Base-by-base conservation (phyloP, 2,329 filamentous ascomycete genomes). In the Pseudogymnoascus sp. region DNA sequence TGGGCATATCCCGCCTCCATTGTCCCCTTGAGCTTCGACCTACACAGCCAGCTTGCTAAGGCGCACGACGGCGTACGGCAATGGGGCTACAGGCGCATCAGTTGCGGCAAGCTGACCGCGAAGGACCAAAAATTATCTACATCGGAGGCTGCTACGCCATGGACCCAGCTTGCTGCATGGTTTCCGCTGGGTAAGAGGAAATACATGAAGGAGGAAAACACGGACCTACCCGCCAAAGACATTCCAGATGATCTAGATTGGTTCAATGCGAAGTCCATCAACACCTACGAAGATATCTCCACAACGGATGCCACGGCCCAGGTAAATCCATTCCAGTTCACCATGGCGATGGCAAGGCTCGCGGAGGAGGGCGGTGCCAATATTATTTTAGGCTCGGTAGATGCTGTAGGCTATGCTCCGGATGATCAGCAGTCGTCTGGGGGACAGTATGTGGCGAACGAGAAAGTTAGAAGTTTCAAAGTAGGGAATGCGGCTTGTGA, bases 321-420 rank as follows among this genome's bases (percentile, higher is more conserved):
- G 76, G 93, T 98, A 2, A 93, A 99, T 72, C 95, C 95, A 0
- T 90, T 88, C 67, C 87, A 92, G 51, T 98, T 99, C 73, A 98
- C 95, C 0, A 93, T 85, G 0, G 82, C 87, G 14, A 96, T 98
- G 76, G 90, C 90, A 4, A 79, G 85, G 45, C 81, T 97, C 11
- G 92, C 93, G 0, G 78, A 83, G 64, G 84, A 90, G 62, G 83
- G 81, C 25, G 90, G 90, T 2, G 85, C 83, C 68, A 83, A 87
- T 21, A 81, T 97, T 62, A 79, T 85, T 31, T 80, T 88, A 48
- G 86, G 87, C 8, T 83, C 85, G 1, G 92, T 92, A 2, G 91
- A 85, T 2, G 79, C 78, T 14, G 89, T 97, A 66, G 81, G 83
- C 61, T 81, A 84, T 31, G 75, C 79, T 0, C 77, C 77, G 0